Conservation (phyloP, 23 red algal species). For the Chondrus crispus region DNA sequence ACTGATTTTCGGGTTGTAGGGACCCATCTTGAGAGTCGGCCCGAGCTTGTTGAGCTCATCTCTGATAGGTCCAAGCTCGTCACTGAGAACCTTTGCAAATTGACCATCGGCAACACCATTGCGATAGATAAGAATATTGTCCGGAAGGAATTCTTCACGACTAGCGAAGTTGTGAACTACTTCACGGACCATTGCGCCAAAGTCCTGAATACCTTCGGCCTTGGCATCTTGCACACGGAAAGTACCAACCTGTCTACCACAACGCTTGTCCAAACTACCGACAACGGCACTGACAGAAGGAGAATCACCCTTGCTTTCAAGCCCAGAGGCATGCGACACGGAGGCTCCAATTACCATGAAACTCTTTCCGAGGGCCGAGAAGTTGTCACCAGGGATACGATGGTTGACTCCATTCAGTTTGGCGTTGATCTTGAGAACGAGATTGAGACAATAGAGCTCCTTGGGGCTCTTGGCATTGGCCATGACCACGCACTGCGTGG, state of each 20-base stretch:
- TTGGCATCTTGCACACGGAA: conserved; percentile 47
- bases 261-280: conserved; percentile 57
- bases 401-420: conserved; percentile 65
- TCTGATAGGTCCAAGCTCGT: conserved; percentile 5
- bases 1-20: conserved; percentile 48
- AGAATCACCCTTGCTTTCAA: conserved; percentile 14
- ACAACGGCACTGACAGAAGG: conserved; percentile 52
- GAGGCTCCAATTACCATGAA: conserved; percentile 61
- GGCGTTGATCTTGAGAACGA: conserved; percentile 70
- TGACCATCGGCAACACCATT: conserved; percentile 71
- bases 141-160: conserved; percentile 36
- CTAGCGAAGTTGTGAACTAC: conserved; percentile 20
- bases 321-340: conserved; percentile 31
- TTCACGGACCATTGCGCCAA: conserved; percentile 22
- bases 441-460: conserved; percentile 54
- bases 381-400: conserved; percentile 21
- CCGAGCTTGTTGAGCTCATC: neutral
- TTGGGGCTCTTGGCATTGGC: conserved; percentile 32
- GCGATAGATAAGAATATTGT: conserved; percentile 65
- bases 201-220: conserved; percentile 27
- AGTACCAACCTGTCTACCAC: conserved; percentile 16
- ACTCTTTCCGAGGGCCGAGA: conserved; percentile 29
- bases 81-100: conserved; percentile 42
- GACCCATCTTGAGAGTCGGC: neutral
- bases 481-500: conserved; percentile 60